Evolutionary conservation across 305 asterid genomes (phyloP), one percentile per base, ranked within the genome.

Genomic region (Solanum hybrid): DNA sequence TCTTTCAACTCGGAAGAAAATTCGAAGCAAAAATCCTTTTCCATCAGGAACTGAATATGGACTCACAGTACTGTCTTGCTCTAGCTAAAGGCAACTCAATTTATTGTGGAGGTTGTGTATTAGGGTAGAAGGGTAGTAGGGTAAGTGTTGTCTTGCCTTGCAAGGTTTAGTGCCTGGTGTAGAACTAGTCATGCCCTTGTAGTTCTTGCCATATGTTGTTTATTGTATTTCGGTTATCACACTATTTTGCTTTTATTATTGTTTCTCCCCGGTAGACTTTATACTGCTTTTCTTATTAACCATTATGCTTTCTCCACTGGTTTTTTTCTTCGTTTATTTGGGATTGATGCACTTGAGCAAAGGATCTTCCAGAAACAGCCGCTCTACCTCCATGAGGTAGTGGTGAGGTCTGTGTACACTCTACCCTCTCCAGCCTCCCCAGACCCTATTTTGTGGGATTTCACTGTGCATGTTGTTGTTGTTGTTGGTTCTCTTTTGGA

Each of bases 61-160:
- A 45, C 87, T 82, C 27, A n/a, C 26, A 29, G 36, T 45, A 42
- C 71, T 40, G 69, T 81, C 29, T 81, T 81, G 36, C 71, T 38
- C 66, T 80, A 80, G 86, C 87, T 82, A 78, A 78, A 78, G 73
- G 29, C 73, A 82, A 82, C 87, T 45, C 87, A 82, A 82, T 29
- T 7, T 19, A 45, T 31, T 45, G 66, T 45, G 72, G 40, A 64
- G 73, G 73, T 64, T 9, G 29, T 22, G 13, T 64, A 64, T n/a
- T 22, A 64, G 27, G 73, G 72, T 64, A 22, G 72, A 64, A 64
- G 72, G 27, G 72, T 64, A 64, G 72, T 22, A 64, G 27, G 13
- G 73, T 64, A n/a, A 64, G 29, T 22, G 12, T 64, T 64, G 72
- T 64, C 4, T 22, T n/a, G 27, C 73, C 73, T 64, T 22, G 73